phyloP scores from a whole-genome alignment of 148 eudicot species.

The Rhododendron ferrugineum region DNA sequence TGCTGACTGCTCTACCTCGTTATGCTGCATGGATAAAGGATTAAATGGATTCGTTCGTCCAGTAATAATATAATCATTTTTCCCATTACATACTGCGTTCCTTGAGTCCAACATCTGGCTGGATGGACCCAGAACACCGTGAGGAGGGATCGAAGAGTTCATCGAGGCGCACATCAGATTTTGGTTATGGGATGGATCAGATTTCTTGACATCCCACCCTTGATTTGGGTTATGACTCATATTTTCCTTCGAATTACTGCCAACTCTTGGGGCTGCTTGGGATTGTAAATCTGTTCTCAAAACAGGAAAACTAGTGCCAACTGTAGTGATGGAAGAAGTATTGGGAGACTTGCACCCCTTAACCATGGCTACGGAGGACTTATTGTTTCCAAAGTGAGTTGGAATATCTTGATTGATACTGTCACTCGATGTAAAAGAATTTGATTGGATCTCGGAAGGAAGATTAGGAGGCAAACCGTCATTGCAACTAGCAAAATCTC shows the following conservation, averaged over 20 bases:
- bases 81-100: conserved; percentile 2
- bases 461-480: conserved; percentile 39
- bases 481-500: conserved; percentile 26
- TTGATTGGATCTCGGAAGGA: conserved; percentile 26
- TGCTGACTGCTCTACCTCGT: conserved; percentile 21
- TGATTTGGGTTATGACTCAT: conserved; percentile 19
- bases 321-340: conserved; percentile 13
- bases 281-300: conserved; percentile 29
- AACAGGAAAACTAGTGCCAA: conserved; percentile 8
- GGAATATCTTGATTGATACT: conserved; percentile 12
- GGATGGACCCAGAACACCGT: conserved; percentile 18
- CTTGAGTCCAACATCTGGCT: conserved; percentile 2
- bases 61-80: conserved; percentile 17
- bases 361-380: conserved; percentile 7
- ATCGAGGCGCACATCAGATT: conserved; percentile 24
- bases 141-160: conserved; percentile 26
- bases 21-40: conserved; percentile 23
- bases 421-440: conserved; percentile 11
- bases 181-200: conserved; percentile 18
- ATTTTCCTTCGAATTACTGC: conserved; percentile 20
- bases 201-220: conserved; percentile 23
- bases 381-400: not conserved
- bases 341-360: conserved; percentile 15
- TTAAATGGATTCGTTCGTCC: conserved; percentile 24
- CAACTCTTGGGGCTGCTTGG: conserved; percentile 22